phyloP scores from a whole-genome alignment of 768 basidiomycete species.

The Leucosporidium scottii region DNA sequence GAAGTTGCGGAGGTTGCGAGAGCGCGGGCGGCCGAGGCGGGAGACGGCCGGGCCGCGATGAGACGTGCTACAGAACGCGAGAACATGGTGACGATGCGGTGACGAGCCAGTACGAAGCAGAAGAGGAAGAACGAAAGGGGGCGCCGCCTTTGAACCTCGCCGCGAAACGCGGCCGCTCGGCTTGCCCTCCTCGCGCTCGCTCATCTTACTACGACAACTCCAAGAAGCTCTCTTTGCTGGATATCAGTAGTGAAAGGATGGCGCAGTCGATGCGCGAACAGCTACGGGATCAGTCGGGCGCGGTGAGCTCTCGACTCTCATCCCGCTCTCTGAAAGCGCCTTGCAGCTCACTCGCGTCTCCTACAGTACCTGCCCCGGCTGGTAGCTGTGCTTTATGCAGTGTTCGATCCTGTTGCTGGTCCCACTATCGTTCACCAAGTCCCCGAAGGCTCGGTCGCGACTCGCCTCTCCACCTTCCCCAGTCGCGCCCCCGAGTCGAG shows the following conservation, averaged over 20 bases:
- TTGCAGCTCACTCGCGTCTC: background rate
- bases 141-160: too few relatives aligned
- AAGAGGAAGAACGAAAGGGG: too few relatives aligned
- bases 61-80: too few relatives aligned
- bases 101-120: too few relatives aligned
- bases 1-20: too few relatives aligned
- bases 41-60: too few relatives aligned
- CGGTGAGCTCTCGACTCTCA: background rate
- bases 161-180: too few relatives aligned
- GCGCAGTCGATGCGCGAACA: conserved; percentile 3
- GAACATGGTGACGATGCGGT: too few relatives aligned
- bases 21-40: too few relatives aligned
- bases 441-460: conserved; percentile 77
- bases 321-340: background rate
- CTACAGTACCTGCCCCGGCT: conserved; percentile 56
- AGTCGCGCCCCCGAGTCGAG: conserved; percentile 14
- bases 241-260: background rate
- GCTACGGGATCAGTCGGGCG: conserved; percentile 14
- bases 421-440: conserved; percentile 89
- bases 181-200: too few relatives aligned
- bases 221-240: background rate
- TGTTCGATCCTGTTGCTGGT: conserved; percentile 77
- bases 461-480: conserved; percentile 34
- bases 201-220: too few relatives aligned
- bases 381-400: conserved; percentile 76